Evolutionary conservation across 495 filamentous ascomycete species (phyloP), one percentile per base, ranked within the genome.

Genomic region (Trichoderma virens): DNA sequence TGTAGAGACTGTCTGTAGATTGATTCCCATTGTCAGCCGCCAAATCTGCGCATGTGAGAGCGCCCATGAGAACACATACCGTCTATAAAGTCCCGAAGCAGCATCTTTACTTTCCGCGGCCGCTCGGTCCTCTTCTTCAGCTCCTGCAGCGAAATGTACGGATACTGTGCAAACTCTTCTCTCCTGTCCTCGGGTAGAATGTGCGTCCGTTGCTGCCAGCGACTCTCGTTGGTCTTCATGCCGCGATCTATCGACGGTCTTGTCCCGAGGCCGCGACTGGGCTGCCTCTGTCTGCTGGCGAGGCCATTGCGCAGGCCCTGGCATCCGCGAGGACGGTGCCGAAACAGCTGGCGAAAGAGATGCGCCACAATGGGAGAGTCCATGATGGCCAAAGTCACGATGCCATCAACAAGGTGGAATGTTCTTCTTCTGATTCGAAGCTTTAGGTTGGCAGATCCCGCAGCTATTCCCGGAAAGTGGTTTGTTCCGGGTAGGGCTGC

Each of bases 1-100:
- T 99, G 73, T 99, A 99, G 34, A 99, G 78, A 69, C 90, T 93
- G 76, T 99, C 94, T 97, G 66, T 9, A 18, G 28, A 7, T 6
- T 3, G 59, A 16, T 34, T 25, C 41, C 45, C 20, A 66, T 13
- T 18, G 35, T 43, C 35, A 65, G 69, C 34, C 28, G 35, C n/a
- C 34, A 35, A 31, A 59, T 41, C 25, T 25, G 18, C n/a, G n/a
- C n/a, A n/a, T n/a, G n/a, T n/a, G n/a, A n/a, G n/a, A n/a, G n/a
- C n/a, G n/a, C n/a, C n/a, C n/a, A n/a, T n/a, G n/a, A n/a, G 62
- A 16, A 43, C 39, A 65, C 77, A 66, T 72, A 96, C 92, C 92
- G 75, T 99, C 94, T 69, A 99, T 94, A 72, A 98, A 99, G 78
- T 99, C 95, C 65, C 94, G 83, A 69, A 92, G 88, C 68, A 96